Base-by-base conservation (phyloP, 2,329 filamentous ascomycete genomes). In the Fusarium paranaense region DNA sequence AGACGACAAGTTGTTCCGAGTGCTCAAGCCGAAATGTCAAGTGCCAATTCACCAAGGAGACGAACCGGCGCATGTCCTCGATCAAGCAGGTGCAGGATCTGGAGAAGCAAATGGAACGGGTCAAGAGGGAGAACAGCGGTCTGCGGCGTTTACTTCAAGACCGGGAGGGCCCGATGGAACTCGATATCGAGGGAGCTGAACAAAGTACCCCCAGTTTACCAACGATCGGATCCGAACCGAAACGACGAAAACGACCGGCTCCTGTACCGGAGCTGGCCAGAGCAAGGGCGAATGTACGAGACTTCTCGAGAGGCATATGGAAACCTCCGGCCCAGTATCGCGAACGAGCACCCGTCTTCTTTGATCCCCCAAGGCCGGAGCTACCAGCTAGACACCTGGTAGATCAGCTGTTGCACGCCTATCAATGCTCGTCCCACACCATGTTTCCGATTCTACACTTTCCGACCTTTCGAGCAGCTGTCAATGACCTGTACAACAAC, bases 21-120 rank as follows among this genome's bases (percentile, higher is more conserved):
- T 99, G 97, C 85, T 97, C 95, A 6, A 98, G 95, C 82, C 92
- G 97, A 74, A 97, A 96, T 81, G 96, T 98, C 74, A 97, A 97
- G 82, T 99, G 97, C 81, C 96, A 98, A 80, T 99, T 99, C 81
- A 99, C 97, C 59, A 99, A 99, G 85, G 97, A 99, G 84, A 99
- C 97, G 14, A 99, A 99, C 82, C 90, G 97, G 68, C 91, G 97
- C 71, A 99, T 99, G 97, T 98, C 97, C 20, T 98, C 96, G 2
- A 98, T 98, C 85, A 99, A 98, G 90, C 97, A 98, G 86, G 94
- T 98, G 14, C 97, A 98, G 83, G 97, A 99, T 81, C 87, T 99
- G 30, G 96, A 98, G 84, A 97, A 95, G 83, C 95, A 98, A 83
- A 90, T 98, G 78, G 90, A 93, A 56, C 89, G 92, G 62, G 89